Percentiles rank a stretch among this genome's conserved stretches.
Conservation (phyloP, 257 asterid genomes). For the Datura wrightii region DNA sequence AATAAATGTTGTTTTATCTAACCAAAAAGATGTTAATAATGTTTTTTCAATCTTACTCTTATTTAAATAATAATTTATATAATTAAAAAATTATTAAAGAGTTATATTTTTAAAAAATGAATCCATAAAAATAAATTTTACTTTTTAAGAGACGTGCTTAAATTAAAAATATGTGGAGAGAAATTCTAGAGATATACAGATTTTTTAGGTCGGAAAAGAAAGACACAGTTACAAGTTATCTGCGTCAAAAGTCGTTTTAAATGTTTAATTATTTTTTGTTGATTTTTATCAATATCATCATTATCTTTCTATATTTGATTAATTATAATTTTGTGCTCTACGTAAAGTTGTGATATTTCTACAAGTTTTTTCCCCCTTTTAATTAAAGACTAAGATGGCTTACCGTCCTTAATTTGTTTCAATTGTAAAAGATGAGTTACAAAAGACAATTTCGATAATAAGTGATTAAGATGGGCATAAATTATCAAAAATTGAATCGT, state of each 20-base stretch:
- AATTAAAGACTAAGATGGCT: not conserved
- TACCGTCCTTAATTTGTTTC: not conserved
- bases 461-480: too few relatives aligned
- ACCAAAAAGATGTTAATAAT: too few relatives aligned
- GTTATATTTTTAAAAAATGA: too few relatives aligned
- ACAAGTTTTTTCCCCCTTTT: not conserved
- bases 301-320: not conserved
- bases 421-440: not conserved
- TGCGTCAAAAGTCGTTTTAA: slow-evolving; percentile 2
- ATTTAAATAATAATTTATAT: too few relatives aligned
- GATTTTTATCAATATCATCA: not conserved
- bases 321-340: not conserved
- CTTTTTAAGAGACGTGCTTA: too few relatives aligned
- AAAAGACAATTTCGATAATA: not conserved
- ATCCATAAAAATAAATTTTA: too few relatives aligned
- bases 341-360: not conserved
- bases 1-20: too few relatives aligned
- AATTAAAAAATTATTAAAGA: too few relatives aligned
- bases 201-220: slow-evolving; percentile 7
- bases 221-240: not conserved
- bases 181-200: not conserved
- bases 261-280: not conserved
- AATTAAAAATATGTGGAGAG: too few relatives aligned
- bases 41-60: too few relatives aligned
- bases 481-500: too few relatives aligned